Base-by-base conservation (phyloP, 202 grass and related monocot species). In the Elaeis oleifera region DNA sequence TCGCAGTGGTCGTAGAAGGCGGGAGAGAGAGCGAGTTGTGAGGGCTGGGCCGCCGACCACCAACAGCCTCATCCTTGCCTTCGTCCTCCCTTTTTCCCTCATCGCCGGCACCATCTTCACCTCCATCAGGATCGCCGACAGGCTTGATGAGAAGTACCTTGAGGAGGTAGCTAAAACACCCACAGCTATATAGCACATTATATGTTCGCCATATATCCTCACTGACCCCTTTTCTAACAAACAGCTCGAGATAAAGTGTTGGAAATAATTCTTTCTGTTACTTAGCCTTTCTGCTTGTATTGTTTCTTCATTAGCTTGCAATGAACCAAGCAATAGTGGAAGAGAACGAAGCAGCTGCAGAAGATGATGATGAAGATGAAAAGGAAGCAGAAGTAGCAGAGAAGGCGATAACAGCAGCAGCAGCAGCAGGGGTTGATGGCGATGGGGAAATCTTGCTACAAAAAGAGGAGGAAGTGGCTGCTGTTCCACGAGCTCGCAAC, bases 51-150 rank as follows among this genome's bases (percentile, higher is more conserved):
- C 77, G 17, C 92, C 87, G 7, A 89, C 80, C 65, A 86, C 88
- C 26, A 81, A 74, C 65, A 78, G 11, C 64, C 80, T 86, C 58
- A 80, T 97, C 71, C 72, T 97, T 27, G 94, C 88, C 5, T 92
- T 97, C 65, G 56, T 92, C 24, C 85, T 97, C 67, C 88, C 94
- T 7, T 20, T 89, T 17, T 97, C 88, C 53, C 94, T 97, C 60
- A 58, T 97, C 61, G 17, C 79, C 39, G 94, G 84, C 64, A 97
- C 94, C 57, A 61, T 92, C 51, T 5, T 92, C 54, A 68, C 79
- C 18, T 77, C 88, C 49, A 66, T 65, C 39, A 82, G 82, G 59
- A 71, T 97, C 23, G 76, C 76, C 20, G 80, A 99, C 60, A 58
- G 80, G 57, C 85, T 99, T 31, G 88, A 99, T 78, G 79, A 99